phyloP scores from a whole-genome alignment of 2,329 filamentous ascomycete genomes.

The Davidsoniella virescens region DNA sequence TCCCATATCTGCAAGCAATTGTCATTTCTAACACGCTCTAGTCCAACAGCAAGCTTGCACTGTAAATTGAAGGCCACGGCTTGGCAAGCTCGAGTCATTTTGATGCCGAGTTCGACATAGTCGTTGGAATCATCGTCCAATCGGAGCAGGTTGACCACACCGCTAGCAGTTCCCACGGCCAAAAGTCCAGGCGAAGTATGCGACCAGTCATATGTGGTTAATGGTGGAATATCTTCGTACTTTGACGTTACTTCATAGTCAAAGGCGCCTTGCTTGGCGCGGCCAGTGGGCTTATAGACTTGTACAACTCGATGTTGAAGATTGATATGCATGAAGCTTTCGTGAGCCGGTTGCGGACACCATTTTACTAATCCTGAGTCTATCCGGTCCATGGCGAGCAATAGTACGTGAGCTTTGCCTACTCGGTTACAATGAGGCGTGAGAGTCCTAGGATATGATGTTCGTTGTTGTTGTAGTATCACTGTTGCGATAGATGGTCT shows the following conservation, averaged over 20 bases:
- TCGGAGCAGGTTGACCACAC: constrained; percentile 58
- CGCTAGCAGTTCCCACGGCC: constrained; percentile 58
- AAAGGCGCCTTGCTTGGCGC: constrained; percentile 39
- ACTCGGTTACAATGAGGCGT: not conserved
- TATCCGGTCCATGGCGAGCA: constrained; percentile 36
- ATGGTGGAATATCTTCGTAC: constrained; percentile 45
- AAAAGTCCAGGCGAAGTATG: constrained; percentile 47
- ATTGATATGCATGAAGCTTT: constrained; percentile 50
- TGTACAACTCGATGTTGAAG: constrained; percentile 46
- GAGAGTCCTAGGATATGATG: not conserved
- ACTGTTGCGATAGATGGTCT: too few species aligned
- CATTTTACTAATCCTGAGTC: constrained; percentile 50
- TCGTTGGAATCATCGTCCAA: constrained; percentile 55
- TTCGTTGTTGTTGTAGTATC: too few species aligned
- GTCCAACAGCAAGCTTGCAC: constrained; percentile 57
- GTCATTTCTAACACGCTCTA: constrained; percentile 69
- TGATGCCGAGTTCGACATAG: constrained; percentile 50
- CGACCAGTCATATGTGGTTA: constrained; percentile 53
- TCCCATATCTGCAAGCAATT: constrained; percentile 74
- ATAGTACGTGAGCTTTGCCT: not conserved
- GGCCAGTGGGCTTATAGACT: constrained; percentile 44
- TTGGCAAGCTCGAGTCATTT: constrained; percentile 63
- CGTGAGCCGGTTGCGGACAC: constrained; percentile 41
- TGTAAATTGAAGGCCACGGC: constrained; percentile 63
- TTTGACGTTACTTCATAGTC: constrained; percentile 40